phyloP scores from a whole-genome alignment of 257 asterid species.

The Verbena officinalis region DNA sequence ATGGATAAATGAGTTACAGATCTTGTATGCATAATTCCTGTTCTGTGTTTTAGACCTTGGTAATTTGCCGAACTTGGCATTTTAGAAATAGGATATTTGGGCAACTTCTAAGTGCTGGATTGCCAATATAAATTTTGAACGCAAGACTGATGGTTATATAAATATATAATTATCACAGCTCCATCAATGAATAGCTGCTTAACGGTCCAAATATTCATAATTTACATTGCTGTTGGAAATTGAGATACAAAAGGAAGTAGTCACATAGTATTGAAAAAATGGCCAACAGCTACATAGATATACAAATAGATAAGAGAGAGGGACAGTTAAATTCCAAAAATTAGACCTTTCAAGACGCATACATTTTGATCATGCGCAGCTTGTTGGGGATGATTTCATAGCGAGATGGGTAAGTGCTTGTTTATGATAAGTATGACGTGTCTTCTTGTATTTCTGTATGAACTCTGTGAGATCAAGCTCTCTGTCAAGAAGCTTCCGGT shows the following conservation, averaged over 20 bases:
- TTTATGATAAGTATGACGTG: slow-evolving; percentile 66
- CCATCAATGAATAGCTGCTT: background rate
- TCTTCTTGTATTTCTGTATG: slow-evolving; percentile 82
- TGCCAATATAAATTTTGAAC: slow-evolving; percentile 1
- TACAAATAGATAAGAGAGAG: too few relatives aligned
- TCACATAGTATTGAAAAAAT: background rate
- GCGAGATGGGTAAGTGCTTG: slow-evolving; percentile 87
- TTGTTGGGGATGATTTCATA: slow-evolving; percentile 63
- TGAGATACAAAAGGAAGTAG: background rate
- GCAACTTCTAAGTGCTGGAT: background rate
- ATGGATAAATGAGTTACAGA: slow-evolving; percentile 28
- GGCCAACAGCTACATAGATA: background rate
- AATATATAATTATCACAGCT: too few relatives aligned
- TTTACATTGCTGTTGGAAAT: background rate
- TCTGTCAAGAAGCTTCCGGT: slow-evolving; percentile 73
- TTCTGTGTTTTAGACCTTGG: background rate
- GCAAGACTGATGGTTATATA: background rate
- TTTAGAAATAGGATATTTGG: background rate
- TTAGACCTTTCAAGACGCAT: too few relatives aligned
- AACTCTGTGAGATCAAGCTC: slow-evolving; percentile 75
- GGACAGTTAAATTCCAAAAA: too few relatives aligned
- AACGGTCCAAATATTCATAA: background rate
- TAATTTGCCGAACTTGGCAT: slow-evolving; percentile 3
- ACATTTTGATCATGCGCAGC: slow-evolving; percentile 37
- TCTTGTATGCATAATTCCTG: background rate